Base-by-base conservation (phyloP, 208 protist species). In the Leishmania major region DNA sequence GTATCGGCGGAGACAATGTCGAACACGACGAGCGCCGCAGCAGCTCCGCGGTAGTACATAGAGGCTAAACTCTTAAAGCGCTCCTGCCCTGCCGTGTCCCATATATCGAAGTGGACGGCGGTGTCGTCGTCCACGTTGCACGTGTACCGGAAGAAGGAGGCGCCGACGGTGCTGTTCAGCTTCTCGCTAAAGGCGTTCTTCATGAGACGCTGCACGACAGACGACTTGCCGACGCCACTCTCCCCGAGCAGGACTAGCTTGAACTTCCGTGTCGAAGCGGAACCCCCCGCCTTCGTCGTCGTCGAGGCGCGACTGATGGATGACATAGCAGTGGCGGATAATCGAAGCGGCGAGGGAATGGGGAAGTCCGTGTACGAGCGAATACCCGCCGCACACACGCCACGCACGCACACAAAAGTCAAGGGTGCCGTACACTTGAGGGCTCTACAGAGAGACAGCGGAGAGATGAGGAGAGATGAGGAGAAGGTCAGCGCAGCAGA, bases 1-100 rank as follows among this genome's bases (percentile, higher is more conserved):
- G 94, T 98, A 62, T 99, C 96, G 75, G 91, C 81, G 75, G 98
- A 95, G 43, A 97, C 98, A 69, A 99, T 96, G 76, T 99, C 99
- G 87, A 99, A 99, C 31, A 99, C 98, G 1, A 99, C 91, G 10
- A 99, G 82, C 43, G 95, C 95, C 28, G 95, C 96, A 15, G 93
- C 94, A 1, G 96, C 94, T 5, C 94, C 94, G 72, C 96, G 91
- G 88, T 98, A 98, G 86, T 98, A 98, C 92, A 98, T 98, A 62
- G 93, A 93, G 5, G 94, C 95, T 43, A 98, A 80, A 77, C 94
- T 94, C 84, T 91, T 93, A 84, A 96, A 98, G 15, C 93, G 89
- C 81, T 98, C 95, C 90, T 98, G 95, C 2, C 95, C 95, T 0
- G 95, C 95, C 0, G 95, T 98, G 77, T 98, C 95, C 94, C 95